Evolutionary conservation across 2,329 filamentous ascomycete genomes (phyloP), one percentile per base, ranked within the genome.

Genomic region (Phyllosticta citribraziliensis): DNA sequence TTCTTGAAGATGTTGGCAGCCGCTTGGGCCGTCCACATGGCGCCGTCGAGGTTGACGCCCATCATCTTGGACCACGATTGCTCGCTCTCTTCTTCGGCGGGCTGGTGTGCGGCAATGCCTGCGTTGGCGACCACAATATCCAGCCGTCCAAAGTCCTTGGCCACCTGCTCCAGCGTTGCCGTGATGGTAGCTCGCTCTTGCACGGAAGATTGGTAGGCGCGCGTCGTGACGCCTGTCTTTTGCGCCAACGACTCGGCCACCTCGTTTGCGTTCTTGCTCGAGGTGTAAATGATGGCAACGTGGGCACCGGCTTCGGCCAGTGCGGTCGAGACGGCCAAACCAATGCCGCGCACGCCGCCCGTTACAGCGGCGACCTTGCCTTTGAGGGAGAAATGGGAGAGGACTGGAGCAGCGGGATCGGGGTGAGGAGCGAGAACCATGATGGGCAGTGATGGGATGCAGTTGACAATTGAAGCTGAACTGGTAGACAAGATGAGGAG

Each of bases 11-110:
- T 67, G 12, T 66, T 66, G 1, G 69, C 72, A 2, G 74, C 74
- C 0, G 73, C 73, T 58, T 75, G 72, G 0, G 74, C 74, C 5
- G 72, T 72, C 60, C 68, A 76, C 52, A 75, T 73, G 3, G 70
- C 73, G 3, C 74, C 73, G 57, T 76, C 71, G 2, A 61, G 50
- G 14, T 64, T 60, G 2, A 61, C 55, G 10, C 51, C 50, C 27
- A 63, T 57, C 27, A 61, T 17, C 19, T n/a, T 9, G 4, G 50
- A 52, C 53, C 58, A 63, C 9, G 40, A 5, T 2, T 58, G 47
- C 54, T 57, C 52, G 54, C 14, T 54, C 5, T 61, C 30, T 10
- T 62, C 61, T 40, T 62, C 52, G 1, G 61, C 61, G 3, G 62
- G 52, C 52, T 58, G 55, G 35, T 63, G 53, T 12, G 57, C 55